phyloP scores from a whole-genome alignment of 345 rosid genomes.

The Lepidium aucheri region DNA sequence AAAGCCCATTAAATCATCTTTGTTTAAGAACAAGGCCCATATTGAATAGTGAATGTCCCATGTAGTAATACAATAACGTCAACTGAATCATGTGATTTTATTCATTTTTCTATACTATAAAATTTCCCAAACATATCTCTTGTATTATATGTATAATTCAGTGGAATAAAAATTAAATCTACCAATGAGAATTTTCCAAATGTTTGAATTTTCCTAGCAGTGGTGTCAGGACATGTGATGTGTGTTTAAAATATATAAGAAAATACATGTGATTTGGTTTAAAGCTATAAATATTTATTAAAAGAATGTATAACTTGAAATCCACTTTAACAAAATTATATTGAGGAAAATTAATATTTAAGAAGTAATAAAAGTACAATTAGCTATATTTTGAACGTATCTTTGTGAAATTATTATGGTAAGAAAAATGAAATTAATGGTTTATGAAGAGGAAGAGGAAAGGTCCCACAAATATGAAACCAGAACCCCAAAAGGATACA shows the following conservation, averaged over 20 bases:
- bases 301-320: too few species aligned
- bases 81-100: slow-evolving; percentile 14
- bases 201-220: background rate
- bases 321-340: too few species aligned
- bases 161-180: background rate
- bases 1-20: background rate
- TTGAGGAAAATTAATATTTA: too few species aligned
- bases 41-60: background rate
- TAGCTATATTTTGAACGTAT: too few species aligned
- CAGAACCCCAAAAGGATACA: slow-evolving; percentile 25
- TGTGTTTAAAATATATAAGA: background rate
- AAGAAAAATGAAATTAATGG: background rate
- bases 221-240: slow-evolving; percentile 12
- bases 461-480: slow-evolving; percentile 21
- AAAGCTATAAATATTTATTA: background rate
- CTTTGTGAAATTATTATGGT: background rate
- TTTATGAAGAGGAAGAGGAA: background rate
- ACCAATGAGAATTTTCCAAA: background rate
- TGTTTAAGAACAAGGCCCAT: slow-evolving; percentile 1
- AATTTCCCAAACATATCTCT: background rate
- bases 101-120: background rate
- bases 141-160: background rate
- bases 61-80: background rate
- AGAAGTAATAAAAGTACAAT: too few species aligned
- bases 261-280: slow-evolving; percentile 8